phyloP scores from a whole-genome alignment of 495 filamentous ascomycete genomes.

The Astrocystis sublimbata region DNA sequence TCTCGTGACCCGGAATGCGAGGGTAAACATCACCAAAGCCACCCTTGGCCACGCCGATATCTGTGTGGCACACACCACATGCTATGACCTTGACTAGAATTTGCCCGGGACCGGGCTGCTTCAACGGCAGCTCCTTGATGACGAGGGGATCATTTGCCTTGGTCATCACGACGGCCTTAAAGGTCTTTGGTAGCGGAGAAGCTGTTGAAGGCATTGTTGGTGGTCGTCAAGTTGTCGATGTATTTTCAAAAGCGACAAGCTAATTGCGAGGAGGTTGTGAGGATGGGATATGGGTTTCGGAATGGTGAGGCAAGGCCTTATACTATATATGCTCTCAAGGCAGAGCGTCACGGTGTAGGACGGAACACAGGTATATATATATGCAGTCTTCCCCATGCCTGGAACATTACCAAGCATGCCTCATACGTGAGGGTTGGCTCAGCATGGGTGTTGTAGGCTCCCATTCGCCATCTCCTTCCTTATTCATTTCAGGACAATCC shows the following conservation, averaged over 20 bases:
- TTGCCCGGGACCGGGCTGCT: slow-evolving; percentile 41
- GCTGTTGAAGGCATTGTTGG: slow-evolving; percentile 13
- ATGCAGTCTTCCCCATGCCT: not conserved
- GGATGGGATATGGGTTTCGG: not conserved
- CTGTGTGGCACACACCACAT: slow-evolving; percentile 55
- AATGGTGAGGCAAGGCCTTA: not conserved
- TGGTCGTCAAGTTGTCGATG: not conserved
- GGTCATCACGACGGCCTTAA: slow-evolving; percentile 50
- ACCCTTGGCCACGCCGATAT: slow-evolving; percentile 40
- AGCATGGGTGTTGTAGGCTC: not conserved
- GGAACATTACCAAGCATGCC: not conserved
- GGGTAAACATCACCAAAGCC: slow-evolving; percentile 48
- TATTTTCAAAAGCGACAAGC: not conserved
- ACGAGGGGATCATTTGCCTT: slow-evolving; percentile 37
- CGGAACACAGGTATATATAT: not conserved
- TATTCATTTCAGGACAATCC: too few species aligned
- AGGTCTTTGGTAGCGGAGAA: slow-evolving; percentile 49
- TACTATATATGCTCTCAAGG: not conserved
- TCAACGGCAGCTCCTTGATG: slow-evolving; percentile 47
- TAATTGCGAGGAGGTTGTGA: slow-evolving; percentile 1
- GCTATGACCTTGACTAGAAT: slow-evolving; percentile 57
- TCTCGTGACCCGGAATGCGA: slow-evolving; percentile 56
- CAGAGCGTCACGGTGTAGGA: not conserved
- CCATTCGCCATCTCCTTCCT: too few species aligned
- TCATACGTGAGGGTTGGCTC: not conserved